Conservation (phyloP, 345 rosid genomes). For the Gossypium turneri region DNA sequence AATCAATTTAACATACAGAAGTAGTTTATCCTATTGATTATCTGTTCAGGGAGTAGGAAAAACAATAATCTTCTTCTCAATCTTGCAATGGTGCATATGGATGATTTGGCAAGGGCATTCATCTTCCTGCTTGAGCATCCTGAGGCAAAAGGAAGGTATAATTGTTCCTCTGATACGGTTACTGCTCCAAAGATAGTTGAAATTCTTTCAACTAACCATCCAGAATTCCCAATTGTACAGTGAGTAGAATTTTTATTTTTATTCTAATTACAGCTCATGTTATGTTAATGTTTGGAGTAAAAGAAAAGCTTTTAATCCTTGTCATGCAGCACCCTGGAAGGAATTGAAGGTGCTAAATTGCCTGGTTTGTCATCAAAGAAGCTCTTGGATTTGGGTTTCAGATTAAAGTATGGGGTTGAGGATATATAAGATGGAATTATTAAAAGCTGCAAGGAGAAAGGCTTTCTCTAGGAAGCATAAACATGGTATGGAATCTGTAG, state of each 20-base stretch:
- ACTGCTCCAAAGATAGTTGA: slow-evolving; percentile 23
- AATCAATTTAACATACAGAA: neutral
- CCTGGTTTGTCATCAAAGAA: slow-evolving; percentile 5
- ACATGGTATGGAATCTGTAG: neutral
- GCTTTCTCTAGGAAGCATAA: neutral
- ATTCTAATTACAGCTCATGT: neutral
- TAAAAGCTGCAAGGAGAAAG: neutral
- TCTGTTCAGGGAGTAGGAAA: neutral
- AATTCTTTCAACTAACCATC: slow-evolving; percentile 35
- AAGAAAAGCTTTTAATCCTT: neutral
- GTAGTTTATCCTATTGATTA: neutral
- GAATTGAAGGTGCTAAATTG: neutral
- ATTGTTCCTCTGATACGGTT: slow-evolving; percentile 21
- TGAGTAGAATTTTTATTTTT: neutral
- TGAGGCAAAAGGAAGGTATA: slow-evolving; percentile 33
- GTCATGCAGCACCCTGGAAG: neutral
- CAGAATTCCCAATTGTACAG: slow-evolving; percentile 15
- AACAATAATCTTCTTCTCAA: neutral
- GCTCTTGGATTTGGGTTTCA: neutral
- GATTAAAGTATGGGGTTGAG: neutral
- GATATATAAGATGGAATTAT: neutral
- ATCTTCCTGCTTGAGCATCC: slow-evolving; percentile 22
- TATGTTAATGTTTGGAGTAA: neutral
- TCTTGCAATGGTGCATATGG: neutral
- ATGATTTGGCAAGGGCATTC: neutral